Conservation (phyloP, 2,329 filamentous ascomycete genomes). For the Colletotrichum melonis region DNA sequence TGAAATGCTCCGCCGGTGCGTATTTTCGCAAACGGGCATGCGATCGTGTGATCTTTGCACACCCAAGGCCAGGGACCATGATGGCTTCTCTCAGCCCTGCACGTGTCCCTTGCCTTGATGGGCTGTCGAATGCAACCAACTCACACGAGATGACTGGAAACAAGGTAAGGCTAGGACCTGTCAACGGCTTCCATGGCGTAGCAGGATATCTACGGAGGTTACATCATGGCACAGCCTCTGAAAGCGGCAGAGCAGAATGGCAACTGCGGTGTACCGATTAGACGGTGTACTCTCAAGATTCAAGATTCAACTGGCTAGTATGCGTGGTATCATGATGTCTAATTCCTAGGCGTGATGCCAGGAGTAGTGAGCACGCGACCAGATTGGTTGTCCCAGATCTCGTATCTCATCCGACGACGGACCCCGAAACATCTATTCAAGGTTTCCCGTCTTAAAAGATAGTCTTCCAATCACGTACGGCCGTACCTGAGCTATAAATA, state of each 20-base stretch:
- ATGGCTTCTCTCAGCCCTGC: conserved; percentile 1
- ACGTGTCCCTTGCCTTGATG: background rate
- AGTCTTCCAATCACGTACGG: conserved; percentile 14
- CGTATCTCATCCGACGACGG: conserved; percentile 8
- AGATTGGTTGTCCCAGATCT: conserved; percentile 10
- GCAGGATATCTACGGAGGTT: background rate
- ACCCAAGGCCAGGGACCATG: background rate
- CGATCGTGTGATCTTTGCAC: conserved; percentile 5
- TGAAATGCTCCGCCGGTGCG: background rate
- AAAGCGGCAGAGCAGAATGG: background rate
- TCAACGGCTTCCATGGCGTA: background rate
- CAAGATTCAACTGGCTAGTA: background rate
- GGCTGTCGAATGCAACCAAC: background rate
- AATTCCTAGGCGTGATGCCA: background rate
- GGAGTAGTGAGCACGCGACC: conserved; percentile 9
- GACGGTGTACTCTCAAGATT: too few species aligned
- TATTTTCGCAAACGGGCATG: conserved; percentile 7
- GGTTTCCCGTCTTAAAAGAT: background rate
- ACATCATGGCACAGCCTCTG: conserved; percentile 12
- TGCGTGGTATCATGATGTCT: background rate
- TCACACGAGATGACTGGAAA: background rate
- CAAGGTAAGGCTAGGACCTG: background rate
- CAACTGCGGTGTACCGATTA: too few species aligned
- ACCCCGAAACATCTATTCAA: background rate
- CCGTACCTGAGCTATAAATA: conserved; percentile 26